A percentile compares a stretch with the other conserved stretches of the same genome.
Conservation (phyloP, 1,139 yeast genomes). For the Maudiozyma humilis region DNA sequence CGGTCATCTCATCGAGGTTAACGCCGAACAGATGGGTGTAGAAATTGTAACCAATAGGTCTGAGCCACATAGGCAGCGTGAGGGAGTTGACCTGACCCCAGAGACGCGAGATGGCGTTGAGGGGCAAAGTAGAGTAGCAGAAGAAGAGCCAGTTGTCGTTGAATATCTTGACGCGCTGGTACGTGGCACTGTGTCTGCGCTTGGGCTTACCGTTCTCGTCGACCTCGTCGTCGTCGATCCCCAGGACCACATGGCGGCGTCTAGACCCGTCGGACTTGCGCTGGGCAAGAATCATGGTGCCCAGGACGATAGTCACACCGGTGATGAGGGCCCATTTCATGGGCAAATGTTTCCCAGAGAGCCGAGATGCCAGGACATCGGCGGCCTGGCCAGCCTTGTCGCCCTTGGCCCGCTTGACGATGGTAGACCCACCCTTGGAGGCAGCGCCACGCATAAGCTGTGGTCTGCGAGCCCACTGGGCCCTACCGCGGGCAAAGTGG, state of each 20-base stretch:
- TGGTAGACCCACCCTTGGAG: neutral
- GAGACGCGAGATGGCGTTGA: slow-evolving; percentile 80
- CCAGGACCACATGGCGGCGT: slow-evolving; percentile 8
- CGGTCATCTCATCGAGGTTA: slow-evolving; percentile 79
- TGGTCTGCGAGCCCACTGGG: neutral
- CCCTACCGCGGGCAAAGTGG: slow-evolving; percentile 5
- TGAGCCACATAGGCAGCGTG: slow-evolving; percentile 78
- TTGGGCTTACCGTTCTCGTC: slow-evolving; percentile 20
- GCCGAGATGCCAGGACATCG: neutral
- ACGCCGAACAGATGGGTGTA: slow-evolving; percentile 82
- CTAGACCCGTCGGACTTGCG: slow-evolving; percentile 13
- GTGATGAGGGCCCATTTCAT: slow-evolving; percentile 42
- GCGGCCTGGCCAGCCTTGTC: too few relatives aligned
- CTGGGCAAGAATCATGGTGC: slow-evolving; percentile 22
- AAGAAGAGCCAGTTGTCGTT: slow-evolving; percentile 77
- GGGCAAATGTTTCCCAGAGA: slow-evolving; percentile 1
- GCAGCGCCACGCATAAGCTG: neutral
- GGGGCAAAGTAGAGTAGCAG: slow-evolving; percentile 82
- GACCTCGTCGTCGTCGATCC: slow-evolving; percentile 22
- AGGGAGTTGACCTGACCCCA: slow-evolving; percentile 92
- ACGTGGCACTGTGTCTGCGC: slow-evolving; percentile 3
- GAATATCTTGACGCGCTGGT: slow-evolving; percentile 22
- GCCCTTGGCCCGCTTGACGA: slow-evolving; percentile 1
- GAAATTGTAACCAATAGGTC: slow-evolving; percentile 72
- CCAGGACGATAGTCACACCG: slow-evolving; percentile 26